These are phyloP conservation scores for Vickermania spadyakhi DNA, from an alignment of 208 protist genomes.

Conservation along the genomic window DNA sequence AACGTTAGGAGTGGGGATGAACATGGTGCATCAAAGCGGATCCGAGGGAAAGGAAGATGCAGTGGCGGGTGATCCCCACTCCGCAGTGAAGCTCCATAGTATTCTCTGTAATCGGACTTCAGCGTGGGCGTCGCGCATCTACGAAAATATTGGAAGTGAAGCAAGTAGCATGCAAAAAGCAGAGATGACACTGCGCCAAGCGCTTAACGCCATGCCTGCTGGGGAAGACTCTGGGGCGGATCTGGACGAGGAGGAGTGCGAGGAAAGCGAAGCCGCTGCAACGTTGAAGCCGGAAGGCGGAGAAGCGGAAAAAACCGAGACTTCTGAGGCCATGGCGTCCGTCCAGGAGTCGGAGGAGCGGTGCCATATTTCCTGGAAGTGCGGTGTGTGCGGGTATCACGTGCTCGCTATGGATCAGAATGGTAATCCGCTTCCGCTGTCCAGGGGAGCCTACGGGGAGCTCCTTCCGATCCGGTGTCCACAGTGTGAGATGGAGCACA, in stretches of 20 bases:
- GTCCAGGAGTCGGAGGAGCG: background rate
- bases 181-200: background rate
- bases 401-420: conserved; percentile 77
- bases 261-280: background rate
- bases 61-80: too few species aligned
- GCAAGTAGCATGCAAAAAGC: background rate
- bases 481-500: conserved; percentile 64
- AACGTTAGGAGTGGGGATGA: too few species aligned
- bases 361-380: conserved; percentile 61
- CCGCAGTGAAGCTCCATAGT: background rate
- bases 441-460: conserved; percentile 51
- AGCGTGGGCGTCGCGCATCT: background rate
- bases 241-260: background rate
- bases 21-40: too few species aligned
- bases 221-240: background rate
- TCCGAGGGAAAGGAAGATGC: too few species aligned
- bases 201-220: background rate
- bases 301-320: background rate
- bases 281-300: background rate
- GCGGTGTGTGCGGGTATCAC: conserved; percentile 71
- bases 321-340: conserved; percentile 5
- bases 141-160: background rate
- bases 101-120: background rate
- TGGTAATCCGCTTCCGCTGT: conserved; percentile 52
- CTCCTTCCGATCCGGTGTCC: conserved; percentile 67